A percentile compares a stretch with the other conserved stretches of the same genome.
phyloP scores from a whole-genome alignment of 2,329 filamentous ascomycete species.

The Biscogniauxia mediterranea region DNA sequence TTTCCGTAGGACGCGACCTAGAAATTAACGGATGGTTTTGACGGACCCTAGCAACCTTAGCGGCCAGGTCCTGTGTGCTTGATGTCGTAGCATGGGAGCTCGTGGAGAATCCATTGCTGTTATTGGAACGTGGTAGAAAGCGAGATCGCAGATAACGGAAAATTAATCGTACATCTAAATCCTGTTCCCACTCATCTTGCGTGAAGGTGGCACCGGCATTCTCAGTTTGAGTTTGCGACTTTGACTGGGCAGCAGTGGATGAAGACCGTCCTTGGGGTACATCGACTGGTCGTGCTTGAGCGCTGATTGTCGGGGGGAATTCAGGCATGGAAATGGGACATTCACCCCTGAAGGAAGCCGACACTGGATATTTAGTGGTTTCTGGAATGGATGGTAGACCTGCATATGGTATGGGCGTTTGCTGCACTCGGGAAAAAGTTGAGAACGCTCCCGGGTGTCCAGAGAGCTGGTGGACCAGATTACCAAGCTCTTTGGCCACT shows the following conservation, averaged over 20 bases:
- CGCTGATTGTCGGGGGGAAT: conserved; percentile 49
- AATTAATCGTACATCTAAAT: conserved; percentile 86
- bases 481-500: conserved; percentile 82
- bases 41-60: conserved; percentile 78
- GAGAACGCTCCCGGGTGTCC: conserved; percentile 88
- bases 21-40: conserved; percentile 86
- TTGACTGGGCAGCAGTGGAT: conserved; percentile 12
- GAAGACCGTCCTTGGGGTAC: conserved; percentile 32
- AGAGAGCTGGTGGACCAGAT: conserved; percentile 78
- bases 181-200: conserved; percentile 88
- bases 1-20: conserved; percentile 51
- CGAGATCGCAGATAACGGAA: conserved; percentile 82
- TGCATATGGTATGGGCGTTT: conserved; percentile 70
- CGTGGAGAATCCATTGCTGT: conserved; percentile 42
- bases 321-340: conserved; percentile 46
- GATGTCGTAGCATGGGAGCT: conserved; percentile 48
- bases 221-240: conserved; percentile 20
- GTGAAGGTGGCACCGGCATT: conserved; percentile 41
- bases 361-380: conserved; percentile 35
- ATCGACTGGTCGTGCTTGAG: conserved; percentile 36
- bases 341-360: conserved; percentile 44
- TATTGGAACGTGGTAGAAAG: conserved; percentile 56
- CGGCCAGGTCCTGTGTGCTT: conserved; percentile 63
- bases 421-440: conserved; percentile 68
- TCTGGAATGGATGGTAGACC: conserved; percentile 68